phyloP scores from a whole-genome alignment of 495 filamentous ascomycete genomes.

The Hypoxylon crocopeplum region DNA sequence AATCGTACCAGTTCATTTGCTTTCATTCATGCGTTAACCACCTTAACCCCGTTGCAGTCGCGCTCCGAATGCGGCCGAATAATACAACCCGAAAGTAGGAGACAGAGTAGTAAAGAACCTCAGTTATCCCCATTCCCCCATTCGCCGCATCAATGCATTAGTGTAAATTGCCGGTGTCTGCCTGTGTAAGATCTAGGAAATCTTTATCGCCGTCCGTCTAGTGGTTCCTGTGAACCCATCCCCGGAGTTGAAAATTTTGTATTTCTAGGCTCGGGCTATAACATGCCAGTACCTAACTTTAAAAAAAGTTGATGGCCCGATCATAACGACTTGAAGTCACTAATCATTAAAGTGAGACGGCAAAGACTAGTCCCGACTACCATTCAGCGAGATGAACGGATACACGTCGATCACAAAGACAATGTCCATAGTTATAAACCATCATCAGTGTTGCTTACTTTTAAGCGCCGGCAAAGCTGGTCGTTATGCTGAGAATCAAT shows the following conservation, averaged over 20 bases:
- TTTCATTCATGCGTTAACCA: conserved; percentile 27
- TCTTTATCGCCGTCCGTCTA: background rate
- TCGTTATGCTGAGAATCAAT: conserved; percentile 3
- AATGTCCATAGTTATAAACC: too few relatives aligned
- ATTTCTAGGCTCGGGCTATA: too few relatives aligned
- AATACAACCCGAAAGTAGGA: conserved; percentile 4
- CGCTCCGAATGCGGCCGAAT: conserved; percentile 12
- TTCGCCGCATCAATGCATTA: conserved; percentile 37
- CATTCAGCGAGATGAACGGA: too few relatives aligned
- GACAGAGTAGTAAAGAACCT: background rate
- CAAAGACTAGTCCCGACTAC: too few relatives aligned
- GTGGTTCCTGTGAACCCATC: conserved; percentile 8
- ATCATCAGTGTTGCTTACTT: too few relatives aligned
- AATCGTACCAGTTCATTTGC: conserved; percentile 27
- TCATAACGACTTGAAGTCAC: too few relatives aligned
- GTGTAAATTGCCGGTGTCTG: conserved; percentile 8
- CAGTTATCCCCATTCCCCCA: conserved; percentile 2
- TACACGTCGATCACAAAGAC: too few relatives aligned
- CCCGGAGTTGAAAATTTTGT: too few relatives aligned
- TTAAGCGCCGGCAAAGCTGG: too few relatives aligned
- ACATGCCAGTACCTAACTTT: too few relatives aligned
- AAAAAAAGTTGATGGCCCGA: too few relatives aligned
- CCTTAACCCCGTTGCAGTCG: conserved; percentile 5
- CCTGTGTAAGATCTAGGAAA: background rate
- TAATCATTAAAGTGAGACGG: too few relatives aligned